Conservation (phyloP, 2,329 filamentous ascomycete species). For the Pseudovirgaria hyperparasitica region DNA sequence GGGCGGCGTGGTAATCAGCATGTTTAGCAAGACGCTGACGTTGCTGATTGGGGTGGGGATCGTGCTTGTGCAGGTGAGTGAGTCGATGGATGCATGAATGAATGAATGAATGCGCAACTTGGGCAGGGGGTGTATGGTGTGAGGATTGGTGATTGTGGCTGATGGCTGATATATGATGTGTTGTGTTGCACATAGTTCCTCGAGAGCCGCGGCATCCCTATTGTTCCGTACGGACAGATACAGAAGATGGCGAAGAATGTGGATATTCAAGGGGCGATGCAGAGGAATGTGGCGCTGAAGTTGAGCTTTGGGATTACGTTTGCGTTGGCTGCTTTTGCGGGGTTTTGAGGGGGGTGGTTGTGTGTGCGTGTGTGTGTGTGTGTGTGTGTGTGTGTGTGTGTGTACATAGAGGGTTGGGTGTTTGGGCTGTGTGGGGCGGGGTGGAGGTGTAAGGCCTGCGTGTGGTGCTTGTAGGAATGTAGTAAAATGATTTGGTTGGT, state of each 20-base stretch:
- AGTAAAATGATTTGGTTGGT: too few relatives aligned
- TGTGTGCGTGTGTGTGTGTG: not conserved
- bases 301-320: constrained; percentile 62
- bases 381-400: not conserved
- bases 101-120: too few relatives aligned
- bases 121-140: not conserved
- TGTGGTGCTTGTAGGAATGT: too few relatives aligned
- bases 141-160: too few relatives aligned
- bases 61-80: constrained; percentile 48
- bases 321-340: constrained; percentile 53
- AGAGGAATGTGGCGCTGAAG: constrained; percentile 51
- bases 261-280: constrained; percentile 38
- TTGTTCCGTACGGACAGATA: constrained; percentile 35
- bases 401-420: not conserved
- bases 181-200: constrained; percentile 27
- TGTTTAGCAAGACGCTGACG: constrained; percentile 60
- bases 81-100: too few relatives aligned
- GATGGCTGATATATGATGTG: too few relatives aligned
- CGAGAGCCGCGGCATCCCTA: constrained; percentile 38
- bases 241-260: constrained; percentile 39
- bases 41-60: constrained; percentile 53
- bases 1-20: constrained; percentile 50
- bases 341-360: constrained; percentile 28
- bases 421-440: constrained; percentile 4
- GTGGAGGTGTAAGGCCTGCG: too few relatives aligned